These are phyloP conservation scores for Botrytis elliptica DNA, from an alignment of 2,329 filamentous ascomycete genomes.

Conservation along the genomic window DNA sequence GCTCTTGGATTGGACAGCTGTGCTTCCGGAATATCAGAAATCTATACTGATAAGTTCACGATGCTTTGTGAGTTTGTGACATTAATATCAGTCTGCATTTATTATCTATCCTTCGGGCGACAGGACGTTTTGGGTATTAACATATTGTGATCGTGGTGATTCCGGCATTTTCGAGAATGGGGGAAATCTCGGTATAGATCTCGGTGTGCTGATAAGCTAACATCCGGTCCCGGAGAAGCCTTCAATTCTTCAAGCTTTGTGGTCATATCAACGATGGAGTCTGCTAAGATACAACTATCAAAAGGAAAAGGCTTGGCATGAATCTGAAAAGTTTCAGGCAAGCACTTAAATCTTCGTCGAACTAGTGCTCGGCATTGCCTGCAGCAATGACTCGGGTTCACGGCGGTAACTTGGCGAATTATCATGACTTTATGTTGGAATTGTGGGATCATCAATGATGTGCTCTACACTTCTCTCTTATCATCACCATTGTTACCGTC, in stretches of 20 bases:
- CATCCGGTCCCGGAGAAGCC: neutral
- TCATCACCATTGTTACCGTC: neutral
- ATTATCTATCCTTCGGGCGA: neutral
- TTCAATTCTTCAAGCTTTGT: neutral
- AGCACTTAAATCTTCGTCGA: neutral
- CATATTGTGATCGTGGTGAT: neutral
- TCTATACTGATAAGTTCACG: neutral
- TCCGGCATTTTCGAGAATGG: neutral
- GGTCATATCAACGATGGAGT: neutral
- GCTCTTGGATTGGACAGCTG: neutral
- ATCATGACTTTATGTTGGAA: neutral
- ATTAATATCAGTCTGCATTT: neutral
- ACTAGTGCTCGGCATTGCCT: neutral
- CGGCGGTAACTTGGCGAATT: neutral
- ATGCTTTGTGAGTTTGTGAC: neutral
- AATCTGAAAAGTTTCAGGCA: neutral
- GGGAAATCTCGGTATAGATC: neutral
- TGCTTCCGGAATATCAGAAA: neutral
- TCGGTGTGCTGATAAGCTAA: neutral
- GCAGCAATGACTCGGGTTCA: neutral
- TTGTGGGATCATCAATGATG: neutral
- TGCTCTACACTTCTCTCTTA: neutral
- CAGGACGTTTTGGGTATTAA: neutral
- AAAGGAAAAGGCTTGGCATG: neutral
- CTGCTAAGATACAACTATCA: neutral